These are phyloP conservation scores for Dacryopinax primogenitus DNA, from an alignment of 768 basidiomycete genomes.

Conservation along the genomic window DNA sequence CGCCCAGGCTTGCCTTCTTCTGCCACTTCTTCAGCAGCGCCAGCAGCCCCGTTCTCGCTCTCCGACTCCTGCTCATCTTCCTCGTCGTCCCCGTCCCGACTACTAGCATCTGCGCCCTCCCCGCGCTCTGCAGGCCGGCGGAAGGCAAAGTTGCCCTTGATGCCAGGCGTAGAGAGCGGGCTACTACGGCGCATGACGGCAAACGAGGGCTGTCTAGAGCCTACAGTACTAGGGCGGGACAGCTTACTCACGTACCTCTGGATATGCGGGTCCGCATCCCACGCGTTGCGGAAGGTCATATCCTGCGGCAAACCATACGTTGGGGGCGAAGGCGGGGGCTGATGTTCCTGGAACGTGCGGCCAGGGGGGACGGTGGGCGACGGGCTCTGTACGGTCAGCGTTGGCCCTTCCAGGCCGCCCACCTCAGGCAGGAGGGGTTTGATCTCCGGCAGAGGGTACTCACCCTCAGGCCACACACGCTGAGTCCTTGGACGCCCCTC, in stretches of 20 bases:
- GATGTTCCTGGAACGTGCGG: not conserved
- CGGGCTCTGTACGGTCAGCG: conserved; percentile 15
- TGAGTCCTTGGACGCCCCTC: conserved; percentile 50
- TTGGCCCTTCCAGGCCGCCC: not conserved
- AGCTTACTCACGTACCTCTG: conserved; percentile 48
- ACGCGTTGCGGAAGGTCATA: conserved; percentile 63
- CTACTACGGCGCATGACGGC: not conserved
- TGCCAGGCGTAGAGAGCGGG: conserved; percentile 1
- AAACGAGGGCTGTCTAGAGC: not conserved
- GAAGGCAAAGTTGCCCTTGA: conserved; percentile 1
- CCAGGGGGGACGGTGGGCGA: conserved; percentile 26
- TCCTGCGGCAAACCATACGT: conserved; percentile 23
- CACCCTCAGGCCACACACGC: conserved; percentile 60
- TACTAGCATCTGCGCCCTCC: conserved; percentile 50
- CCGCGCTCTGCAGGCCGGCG: conserved; percentile 27
- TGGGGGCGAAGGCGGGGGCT: conserved; percentile 8
- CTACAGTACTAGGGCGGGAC: conserved; percentile 18
- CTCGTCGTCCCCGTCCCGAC: conserved; percentile 72
- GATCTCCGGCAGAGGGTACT: conserved; percentile 26
- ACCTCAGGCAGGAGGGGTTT: not conserved
- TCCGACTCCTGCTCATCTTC: not conserved
- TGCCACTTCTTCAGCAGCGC: not conserved
- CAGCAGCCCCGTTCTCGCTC: not conserved
- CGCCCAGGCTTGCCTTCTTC: not conserved
- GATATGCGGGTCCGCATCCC: conserved; percentile 73